These are phyloP conservation scores for Termitomyces sp. DNA, from an alignment of 768 basidiomycete species.

Conservation along the genomic window DNA sequence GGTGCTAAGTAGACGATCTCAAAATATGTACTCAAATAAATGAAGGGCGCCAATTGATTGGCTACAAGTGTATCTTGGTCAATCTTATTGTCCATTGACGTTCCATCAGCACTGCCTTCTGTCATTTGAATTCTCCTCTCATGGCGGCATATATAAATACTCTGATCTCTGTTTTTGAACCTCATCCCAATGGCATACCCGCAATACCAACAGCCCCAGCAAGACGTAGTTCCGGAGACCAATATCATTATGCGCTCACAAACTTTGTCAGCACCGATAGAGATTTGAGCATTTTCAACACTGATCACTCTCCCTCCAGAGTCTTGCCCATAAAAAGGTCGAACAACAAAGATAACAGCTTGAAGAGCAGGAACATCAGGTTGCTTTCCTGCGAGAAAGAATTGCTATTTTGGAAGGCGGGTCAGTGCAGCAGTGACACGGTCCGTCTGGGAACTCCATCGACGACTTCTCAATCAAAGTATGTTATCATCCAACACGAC, in stretches of 20 bases:
- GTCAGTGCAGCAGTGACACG: too few species aligned
- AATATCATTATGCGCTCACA: constrained; percentile 79
- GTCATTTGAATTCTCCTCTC: not conserved
- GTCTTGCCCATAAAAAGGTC: constrained; percentile 88
- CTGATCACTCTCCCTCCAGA: constrained; percentile 34
- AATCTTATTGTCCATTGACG: not conserved
- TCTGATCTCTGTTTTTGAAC: not conserved
- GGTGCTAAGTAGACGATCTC: constrained; percentile 27
- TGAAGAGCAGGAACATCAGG: too few species aligned
- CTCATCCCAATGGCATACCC: constrained; percentile 23
- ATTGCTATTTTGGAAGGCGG: too few species aligned
- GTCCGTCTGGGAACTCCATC: too few species aligned
- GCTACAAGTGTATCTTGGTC: too few species aligned
- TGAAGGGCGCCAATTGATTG: not conserved
- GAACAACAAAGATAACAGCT: too few species aligned
- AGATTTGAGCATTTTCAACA: not conserved
- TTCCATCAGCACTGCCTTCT: not conserved
- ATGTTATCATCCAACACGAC: too few species aligned
- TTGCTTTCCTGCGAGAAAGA: too few species aligned
- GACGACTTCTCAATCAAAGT: too few species aligned
- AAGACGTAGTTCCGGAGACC: constrained; percentile 54
- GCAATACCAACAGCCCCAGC: constrained; percentile 26
- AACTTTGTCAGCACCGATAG: constrained; percentile 60
- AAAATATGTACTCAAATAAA: not conserved
- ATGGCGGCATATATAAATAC: not conserved